A percentile compares a stretch with the other conserved stretches of the same genome.
Evolutionary conservation across 2,329 filamentous ascomycete genomes (phyloP).

Genomic region (Colletotrichum liriopes): DNA sequence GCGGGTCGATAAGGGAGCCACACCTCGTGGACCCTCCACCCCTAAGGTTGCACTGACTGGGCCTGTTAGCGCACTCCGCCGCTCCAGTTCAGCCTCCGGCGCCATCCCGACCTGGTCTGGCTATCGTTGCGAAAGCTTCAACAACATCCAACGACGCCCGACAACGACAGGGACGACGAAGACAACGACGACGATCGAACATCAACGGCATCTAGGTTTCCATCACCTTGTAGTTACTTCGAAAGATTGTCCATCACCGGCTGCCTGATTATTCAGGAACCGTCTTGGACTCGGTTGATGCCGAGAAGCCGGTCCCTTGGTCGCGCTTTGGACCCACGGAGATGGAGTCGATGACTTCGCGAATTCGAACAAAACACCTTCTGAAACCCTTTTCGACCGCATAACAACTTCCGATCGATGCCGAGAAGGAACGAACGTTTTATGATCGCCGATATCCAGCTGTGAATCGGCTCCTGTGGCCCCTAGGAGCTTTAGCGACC

Average conservation of each 20-base stretch:
- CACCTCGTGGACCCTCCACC: not conserved
- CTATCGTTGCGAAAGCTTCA: conserved; percentile 31
- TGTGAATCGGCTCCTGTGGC: conserved; percentile 36
- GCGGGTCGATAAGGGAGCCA: not conserved
- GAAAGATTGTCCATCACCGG: not conserved
- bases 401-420: conserved; percentile 20
- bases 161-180: conserved; percentile 6
- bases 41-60: conserved; percentile 1
- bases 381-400: conserved; percentile 20
- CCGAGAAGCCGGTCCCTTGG: conserved; percentile 40
- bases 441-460: conserved; percentile 37
- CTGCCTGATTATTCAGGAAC: conserved; percentile 9
- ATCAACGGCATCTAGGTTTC: not conserved
- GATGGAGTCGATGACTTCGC: conserved; percentile 55
- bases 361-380: conserved; percentile 34
- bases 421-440: conserved; percentile 18
- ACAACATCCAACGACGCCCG: conserved; percentile 17
- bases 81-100: conserved; percentile 30
- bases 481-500: conserved; percentile 36
- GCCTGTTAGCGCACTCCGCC: conserved; percentile 38
- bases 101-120: conserved; percentile 31
- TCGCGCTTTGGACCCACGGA: conserved; percentile 50
- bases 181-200: conserved; percentile 2
- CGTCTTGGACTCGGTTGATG: conserved; percentile 34
- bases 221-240: not conserved